Conservation (phyloP, 768 basidiomycete genomes). For the Rhizopogon vesiculosus region DNA sequence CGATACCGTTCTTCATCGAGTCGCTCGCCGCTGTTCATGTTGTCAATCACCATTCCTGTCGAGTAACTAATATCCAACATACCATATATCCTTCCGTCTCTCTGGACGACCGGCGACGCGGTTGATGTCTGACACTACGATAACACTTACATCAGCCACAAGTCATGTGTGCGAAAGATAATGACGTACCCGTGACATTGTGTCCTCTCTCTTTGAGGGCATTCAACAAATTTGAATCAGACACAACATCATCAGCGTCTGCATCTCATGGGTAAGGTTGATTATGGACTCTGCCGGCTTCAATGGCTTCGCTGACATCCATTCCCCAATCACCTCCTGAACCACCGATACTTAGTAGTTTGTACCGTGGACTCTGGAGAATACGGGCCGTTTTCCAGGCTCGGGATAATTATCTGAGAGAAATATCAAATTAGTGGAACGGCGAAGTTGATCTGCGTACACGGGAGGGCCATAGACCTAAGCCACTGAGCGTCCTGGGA, state of each 20-base stretch:
- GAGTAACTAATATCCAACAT: conserved; percentile 16
- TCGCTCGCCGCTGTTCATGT: conserved; percentile 70
- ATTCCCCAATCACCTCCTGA: conserved; percentile 85
- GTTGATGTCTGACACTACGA: conserved; percentile 57
- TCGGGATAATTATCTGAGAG: conserved; percentile 80
- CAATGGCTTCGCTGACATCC: conserved; percentile 78
- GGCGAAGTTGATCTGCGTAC: conserved; percentile 32
- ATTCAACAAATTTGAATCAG: conserved; percentile 47
- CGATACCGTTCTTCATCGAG: conserved; percentile 89
- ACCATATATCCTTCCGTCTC: conserved; percentile 62
- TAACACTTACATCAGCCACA: not conserved
- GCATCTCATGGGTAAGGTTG: conserved; percentile 70
- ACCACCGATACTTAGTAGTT: conserved; percentile 76
- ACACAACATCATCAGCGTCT: conserved; percentile 61
- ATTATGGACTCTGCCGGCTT: conserved; percentile 78
- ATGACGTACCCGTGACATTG: conserved; percentile 53
- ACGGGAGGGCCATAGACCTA: conserved; percentile 81
- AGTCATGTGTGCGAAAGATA: not conserved
- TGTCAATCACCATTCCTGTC: not conserved
- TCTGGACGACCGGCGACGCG: conserved; percentile 51
- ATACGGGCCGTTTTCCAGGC: conserved; percentile 84
- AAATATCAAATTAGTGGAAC: conserved; percentile 1
- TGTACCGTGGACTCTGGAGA: conserved; percentile 81
- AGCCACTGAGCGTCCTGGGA: conserved; percentile 79
- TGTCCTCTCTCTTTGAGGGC: conserved; percentile 63